Conservation (phyloP, 2,329 filamentous ascomycete genomes). For the Xylariaceae sp. region DNA sequence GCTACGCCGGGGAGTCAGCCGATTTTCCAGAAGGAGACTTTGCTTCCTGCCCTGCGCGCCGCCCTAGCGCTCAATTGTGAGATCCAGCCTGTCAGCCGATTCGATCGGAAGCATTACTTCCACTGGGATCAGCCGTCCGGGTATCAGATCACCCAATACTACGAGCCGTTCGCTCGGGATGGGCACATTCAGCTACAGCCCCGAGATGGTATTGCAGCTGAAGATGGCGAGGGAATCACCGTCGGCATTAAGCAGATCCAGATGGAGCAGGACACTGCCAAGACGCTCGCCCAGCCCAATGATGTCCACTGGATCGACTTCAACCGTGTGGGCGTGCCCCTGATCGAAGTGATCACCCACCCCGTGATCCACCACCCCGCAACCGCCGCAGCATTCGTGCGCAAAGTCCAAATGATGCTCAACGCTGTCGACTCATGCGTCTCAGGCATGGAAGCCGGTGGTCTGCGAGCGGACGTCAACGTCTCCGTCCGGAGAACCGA, state of each 20-base stretch:
- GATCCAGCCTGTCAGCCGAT: slow-evolving; percentile 71
- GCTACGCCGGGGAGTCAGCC: slow-evolving; percentile 88
- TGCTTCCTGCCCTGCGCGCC: slow-evolving; percentile 86
- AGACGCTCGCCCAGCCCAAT: slow-evolving; percentile 74
- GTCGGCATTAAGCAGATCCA: slow-evolving; percentile 91
- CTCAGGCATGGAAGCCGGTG: slow-evolving; percentile 88
- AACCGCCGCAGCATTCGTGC: slow-evolving; percentile 81
- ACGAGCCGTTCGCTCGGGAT: slow-evolving; percentile 64
- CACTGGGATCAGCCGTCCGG: slow-evolving; percentile 96
- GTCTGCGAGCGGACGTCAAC: slow-evolving; percentile 88
- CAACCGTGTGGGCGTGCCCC: slow-evolving; percentile 83
- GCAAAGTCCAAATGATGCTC: slow-evolving; percentile 79
- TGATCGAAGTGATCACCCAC: slow-evolving; percentile 92
- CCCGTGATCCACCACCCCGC: slow-evolving; percentile 83
- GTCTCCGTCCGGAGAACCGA: slow-evolving; percentile 70
- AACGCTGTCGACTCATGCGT: slow-evolving; percentile 79
- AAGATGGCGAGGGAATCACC: slow-evolving; percentile 63
- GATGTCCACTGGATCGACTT: slow-evolving; percentile 80
- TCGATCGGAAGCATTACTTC: slow-evolving; percentile 98
- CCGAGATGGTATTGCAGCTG: slow-evolving; percentile 72
- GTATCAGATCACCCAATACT: slow-evolving; percentile 98
- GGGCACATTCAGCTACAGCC: slow-evolving; percentile 66
- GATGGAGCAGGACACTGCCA: slow-evolving; percentile 96
- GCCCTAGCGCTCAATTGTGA: slow-evolving; percentile 78
- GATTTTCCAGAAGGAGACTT: slow-evolving; percentile 71